Evolutionary conservation across 495 filamentous ascomycete species (phyloP).

Genomic region (Bombardia bombarda): DNA sequence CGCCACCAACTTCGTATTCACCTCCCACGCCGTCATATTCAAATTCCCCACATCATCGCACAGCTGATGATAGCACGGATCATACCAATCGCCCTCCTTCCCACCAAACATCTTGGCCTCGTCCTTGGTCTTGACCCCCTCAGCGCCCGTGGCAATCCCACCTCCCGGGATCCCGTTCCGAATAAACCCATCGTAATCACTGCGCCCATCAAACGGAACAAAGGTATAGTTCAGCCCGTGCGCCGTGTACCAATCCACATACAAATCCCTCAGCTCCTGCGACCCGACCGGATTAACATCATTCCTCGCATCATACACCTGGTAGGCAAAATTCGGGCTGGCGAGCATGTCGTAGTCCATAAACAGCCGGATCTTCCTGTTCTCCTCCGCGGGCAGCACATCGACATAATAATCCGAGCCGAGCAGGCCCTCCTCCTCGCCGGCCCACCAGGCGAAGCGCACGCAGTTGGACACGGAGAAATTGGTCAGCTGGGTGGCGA

Average conservation of each 20-base stretch:
- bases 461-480: slow-evolving; percentile 49
- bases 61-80: slow-evolving; percentile 49
- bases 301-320: slow-evolving; percentile 42
- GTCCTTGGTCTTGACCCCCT: slow-evolving; percentile 48
- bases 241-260: slow-evolving; percentile 40
- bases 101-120: slow-evolving; percentile 46
- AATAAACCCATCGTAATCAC: slow-evolving; percentile 51
- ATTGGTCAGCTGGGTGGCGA: slow-evolving; percentile 40
- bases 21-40: slow-evolving; percentile 43
- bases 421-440: slow-evolving; percentile 51
- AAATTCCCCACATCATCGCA: slow-evolving; percentile 45
- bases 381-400: slow-evolving; percentile 38
- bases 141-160: slow-evolving; percentile 54
- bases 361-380: slow-evolving; percentile 47
- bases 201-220: slow-evolving; percentile 48
- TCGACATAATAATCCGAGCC: slow-evolving; percentile 49
- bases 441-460: slow-evolving; percentile 51
- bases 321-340: slow-evolving; percentile 46
- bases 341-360: slow-evolving; percentile 57
- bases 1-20: slow-evolving; percentile 49
- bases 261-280: slow-evolving; percentile 42
- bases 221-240: slow-evolving; percentile 44
- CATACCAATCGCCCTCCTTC: slow-evolving; percentile 41
- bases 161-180: slow-evolving; percentile 44
- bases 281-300: slow-evolving; percentile 40